Evolutionary conservation across 1,139 yeast genomes (phyloP).

Genomic region (Kodamaea anthophila): DNA sequence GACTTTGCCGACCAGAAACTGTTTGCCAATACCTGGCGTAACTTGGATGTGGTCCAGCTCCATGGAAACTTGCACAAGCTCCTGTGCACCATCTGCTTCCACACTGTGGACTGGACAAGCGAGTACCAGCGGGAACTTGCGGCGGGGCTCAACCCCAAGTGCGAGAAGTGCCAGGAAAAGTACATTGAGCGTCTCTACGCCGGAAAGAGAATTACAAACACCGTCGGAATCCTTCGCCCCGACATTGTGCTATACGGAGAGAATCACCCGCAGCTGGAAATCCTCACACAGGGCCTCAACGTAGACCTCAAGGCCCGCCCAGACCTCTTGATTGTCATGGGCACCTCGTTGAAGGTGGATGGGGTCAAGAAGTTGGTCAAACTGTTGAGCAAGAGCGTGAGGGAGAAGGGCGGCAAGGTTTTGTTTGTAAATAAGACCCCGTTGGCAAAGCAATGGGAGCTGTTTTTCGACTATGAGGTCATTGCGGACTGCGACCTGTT

Average conservation of each 20-base stretch:
- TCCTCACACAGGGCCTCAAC: constrained; percentile 52
- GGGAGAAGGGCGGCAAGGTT: constrained; percentile 56
- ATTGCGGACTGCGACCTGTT: constrained; percentile 79
- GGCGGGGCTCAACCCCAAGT: constrained; percentile 57
- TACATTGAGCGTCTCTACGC: constrained; percentile 47
- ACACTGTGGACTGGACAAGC: constrained; percentile 55
- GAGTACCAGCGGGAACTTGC: constrained; percentile 39
- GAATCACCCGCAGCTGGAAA: constrained; percentile 68
- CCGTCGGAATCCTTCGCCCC: constrained; percentile 64
- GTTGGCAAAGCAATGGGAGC: constrained; percentile 48
- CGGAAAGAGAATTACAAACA: constrained; percentile 57
- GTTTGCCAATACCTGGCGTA: constrained; percentile 48
- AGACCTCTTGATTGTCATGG: constrained; percentile 63
- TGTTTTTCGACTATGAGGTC: constrained; percentile 64
- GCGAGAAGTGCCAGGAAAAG: constrained; percentile 51
- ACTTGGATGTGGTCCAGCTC: constrained; percentile 72
- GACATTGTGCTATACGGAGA: constrained; percentile 76
- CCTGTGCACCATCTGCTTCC: constrained; percentile 65
- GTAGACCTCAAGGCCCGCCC: constrained; percentile 54
- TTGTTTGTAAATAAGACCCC: constrained; percentile 57
- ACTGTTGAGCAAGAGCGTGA: constrained; percentile 52
- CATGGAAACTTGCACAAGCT: constrained; percentile 84
- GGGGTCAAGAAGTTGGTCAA: constrained; percentile 68
- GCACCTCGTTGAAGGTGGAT: constrained; percentile 69
- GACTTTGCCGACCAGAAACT: constrained; percentile 23